Conservation (phyloP, 306 rosid genomes). For the Urtica urens region DNA sequence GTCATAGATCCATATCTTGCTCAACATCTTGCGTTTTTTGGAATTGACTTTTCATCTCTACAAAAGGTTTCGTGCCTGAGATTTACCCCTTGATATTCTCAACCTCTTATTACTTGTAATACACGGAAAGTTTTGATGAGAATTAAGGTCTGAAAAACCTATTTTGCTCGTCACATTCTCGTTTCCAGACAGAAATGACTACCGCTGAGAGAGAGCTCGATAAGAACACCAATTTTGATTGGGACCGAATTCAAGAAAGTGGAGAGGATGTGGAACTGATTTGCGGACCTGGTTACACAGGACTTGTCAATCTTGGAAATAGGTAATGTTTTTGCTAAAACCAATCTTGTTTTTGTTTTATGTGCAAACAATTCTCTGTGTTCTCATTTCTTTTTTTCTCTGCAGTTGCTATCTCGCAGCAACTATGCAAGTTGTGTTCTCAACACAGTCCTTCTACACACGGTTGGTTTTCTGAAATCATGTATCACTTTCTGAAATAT, state of each 20-base stretch:
- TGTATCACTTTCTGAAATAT: neutral
- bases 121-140: neutral
- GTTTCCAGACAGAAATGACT: constrained; percentile 88
- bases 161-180: constrained; percentile 3
- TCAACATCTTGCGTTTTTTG: constrained; percentile 86
- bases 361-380: constrained; percentile 2
- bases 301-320: constrained; percentile 90
- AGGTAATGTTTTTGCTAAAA: constrained; percentile 36
- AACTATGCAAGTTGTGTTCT: constrained; percentile 80
- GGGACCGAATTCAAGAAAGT: constrained; percentile 97
- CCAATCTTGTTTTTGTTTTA: neutral
- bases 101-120: neutral
- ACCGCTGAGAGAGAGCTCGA: constrained; percentile 99
- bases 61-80: too few species aligned
- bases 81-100: neutral
- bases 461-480: constrained; percentile 24
- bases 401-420: constrained; percentile 96
- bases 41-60: constrained; percentile 82
- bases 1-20: constrained; percentile 82
- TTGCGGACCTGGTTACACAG: constrained; percentile 92
- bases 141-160: neutral
- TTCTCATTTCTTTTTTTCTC: constrained; percentile 29
- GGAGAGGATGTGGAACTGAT: constrained; percentile 81
- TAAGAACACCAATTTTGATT: constrained; percentile 87
- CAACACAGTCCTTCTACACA: constrained; percentile 55